A percentile compares a stretch with the other conserved stretches of the same genome.
Conservation (phyloP, 306 rosid genomes). For the Glycine latifolia region DNA sequence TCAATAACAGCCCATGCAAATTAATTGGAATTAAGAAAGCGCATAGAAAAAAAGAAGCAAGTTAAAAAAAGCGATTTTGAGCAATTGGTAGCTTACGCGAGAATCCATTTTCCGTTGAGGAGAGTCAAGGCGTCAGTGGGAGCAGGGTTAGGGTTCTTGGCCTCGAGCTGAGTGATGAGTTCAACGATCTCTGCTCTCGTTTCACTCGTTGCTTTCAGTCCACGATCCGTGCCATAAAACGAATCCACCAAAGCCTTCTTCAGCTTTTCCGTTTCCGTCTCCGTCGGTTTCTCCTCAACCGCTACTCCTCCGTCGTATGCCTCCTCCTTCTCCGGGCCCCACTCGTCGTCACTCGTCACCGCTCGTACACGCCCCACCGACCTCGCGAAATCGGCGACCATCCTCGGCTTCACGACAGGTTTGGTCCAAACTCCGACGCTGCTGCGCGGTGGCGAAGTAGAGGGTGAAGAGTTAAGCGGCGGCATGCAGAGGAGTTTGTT, state of each 20-base stretch:
- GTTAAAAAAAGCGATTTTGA: too few species aligned
- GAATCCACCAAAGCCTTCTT: slow-evolving; percentile 82
- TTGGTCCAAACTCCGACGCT: slow-evolving; percentile 40
- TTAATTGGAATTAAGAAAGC: too few species aligned
- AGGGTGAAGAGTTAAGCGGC: slow-evolving; percentile 47
- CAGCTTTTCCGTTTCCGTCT: slow-evolving; percentile 51
- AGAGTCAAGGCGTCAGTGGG: slow-evolving; percentile 86
- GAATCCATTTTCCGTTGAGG: slow-evolving; percentile 96
- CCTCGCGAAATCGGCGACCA: slow-evolving; percentile 37
- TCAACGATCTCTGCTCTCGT: slow-evolving; percentile 92
- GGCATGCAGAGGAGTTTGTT: slow-evolving; percentile 52
- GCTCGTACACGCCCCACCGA: slow-evolving; percentile 50
- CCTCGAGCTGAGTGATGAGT: slow-evolving; percentile 88
- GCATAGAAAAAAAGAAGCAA: too few species aligned
- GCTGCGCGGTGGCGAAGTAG: slow-evolving; percentile 46
- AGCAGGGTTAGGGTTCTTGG: slow-evolving; percentile 82
- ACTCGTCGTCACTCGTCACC: slow-evolving; percentile 38
- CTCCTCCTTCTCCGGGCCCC: slow-evolving; percentile 57
- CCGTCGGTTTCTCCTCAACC: slow-evolving; percentile 55
- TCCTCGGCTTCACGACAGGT: slow-evolving; percentile 25
- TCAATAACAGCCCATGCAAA: too few species aligned
- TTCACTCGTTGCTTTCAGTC: slow-evolving; percentile 74
- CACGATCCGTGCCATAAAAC: slow-evolving; percentile 83
- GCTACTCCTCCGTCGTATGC: neutral
- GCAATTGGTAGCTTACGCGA: slow-evolving; percentile 29